Evolutionary conservation across 768 basidiomycete species (phyloP), one percentile per base, ranked within the genome.

Genomic region (Grammothele lineata): DNA sequence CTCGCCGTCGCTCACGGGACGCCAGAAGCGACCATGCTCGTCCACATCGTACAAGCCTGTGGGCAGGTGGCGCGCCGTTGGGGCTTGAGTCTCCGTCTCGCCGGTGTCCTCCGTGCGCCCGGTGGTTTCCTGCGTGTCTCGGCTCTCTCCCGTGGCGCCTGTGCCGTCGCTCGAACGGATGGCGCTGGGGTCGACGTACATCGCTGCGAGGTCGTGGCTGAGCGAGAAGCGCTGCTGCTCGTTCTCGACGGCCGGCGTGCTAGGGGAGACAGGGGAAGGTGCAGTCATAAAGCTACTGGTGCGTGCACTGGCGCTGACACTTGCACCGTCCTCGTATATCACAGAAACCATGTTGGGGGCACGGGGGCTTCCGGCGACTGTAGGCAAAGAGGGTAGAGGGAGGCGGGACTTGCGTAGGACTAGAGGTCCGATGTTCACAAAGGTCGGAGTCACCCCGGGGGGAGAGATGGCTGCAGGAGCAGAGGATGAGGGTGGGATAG

Each of bases 251-350:
- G 37, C 57, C n/a, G 53, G 53, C 23, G 63, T 57, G 23, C 17
- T 34, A 27, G 53, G 55, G 14, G 50, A 51, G 26, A 36, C 50
- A 4, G 61, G 27, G 8, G 27, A 59, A 4, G 52, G 63, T 10
- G 66, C 66, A 21, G 66, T 68, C 45, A 64, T 58, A 53, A 66
- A 68, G 57, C 66, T 68, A n/a, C 46, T 52, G 2, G 64, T 60
- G 30, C 57, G 55, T 37, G 55, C 59, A 2, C 58, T 59, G 9
- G 44, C 42, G 3, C 15, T 12, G 21, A 21, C 39, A 12, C 22
- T 12, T 15, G 25, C 22, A 25, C 53, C 47, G 39, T 63, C 60
- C 40, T 66, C 66, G 48, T 63, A 66, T 7, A 67, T 66, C 17
- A 63, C 55, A 2, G 66, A 66, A 34, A 64, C 56, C 41, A 47